Base-by-base conservation (phyloP, 805 yeast genomes). In the Wickerhamiella domercqiae region DNA sequence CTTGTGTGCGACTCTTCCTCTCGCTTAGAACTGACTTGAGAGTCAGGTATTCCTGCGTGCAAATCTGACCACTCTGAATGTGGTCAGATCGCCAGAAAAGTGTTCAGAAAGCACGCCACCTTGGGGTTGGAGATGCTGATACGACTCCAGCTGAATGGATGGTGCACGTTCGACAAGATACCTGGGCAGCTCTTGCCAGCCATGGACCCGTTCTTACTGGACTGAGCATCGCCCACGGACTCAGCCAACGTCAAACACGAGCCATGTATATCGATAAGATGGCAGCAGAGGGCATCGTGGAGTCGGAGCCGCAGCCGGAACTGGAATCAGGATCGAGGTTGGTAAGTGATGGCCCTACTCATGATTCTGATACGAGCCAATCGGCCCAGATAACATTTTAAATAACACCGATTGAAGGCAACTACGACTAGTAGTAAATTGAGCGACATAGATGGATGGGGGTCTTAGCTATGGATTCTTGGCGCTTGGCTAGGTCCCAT, bases 401-500 rank as follows among this genome's bases (percentile, higher is more conserved):
- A 24, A 24, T 9, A 9, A 9, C 26, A 13, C 9, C 26, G 11
- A 13, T 9, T 9, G 26, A 24, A 24, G 26, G 11, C 9, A 9
- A 9, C 26, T 13, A 24, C 11, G 11, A 24, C 19, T 18, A 30
- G 33, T 30, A 30, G 33, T 7, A 30, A 16, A 30, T 30, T 20
- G 33, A 30, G 7, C 33, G 33, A 7, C 16, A 20, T 7, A 20
- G 33, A n/a, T 30, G 33, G 6, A 15, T n/a, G 13, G 33, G 33
- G 21, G 16, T 30, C 21, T 48, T 26, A 13, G 48, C 41, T 9
- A 24, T 9, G 18, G 22, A 26, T 43, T 63, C 67, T 15, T 47
- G 41, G 42, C 48, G 51, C 41, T 63, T 63, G 15, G 68, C 68
- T 3, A 63, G 52, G 37, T 63, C 68, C 68, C 68, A 63, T 21